These are phyloP conservation scores for Phalaenopsis hybrid DNA, from an alignment of 116 monocot genomes.

Conservation along the genomic window DNA sequence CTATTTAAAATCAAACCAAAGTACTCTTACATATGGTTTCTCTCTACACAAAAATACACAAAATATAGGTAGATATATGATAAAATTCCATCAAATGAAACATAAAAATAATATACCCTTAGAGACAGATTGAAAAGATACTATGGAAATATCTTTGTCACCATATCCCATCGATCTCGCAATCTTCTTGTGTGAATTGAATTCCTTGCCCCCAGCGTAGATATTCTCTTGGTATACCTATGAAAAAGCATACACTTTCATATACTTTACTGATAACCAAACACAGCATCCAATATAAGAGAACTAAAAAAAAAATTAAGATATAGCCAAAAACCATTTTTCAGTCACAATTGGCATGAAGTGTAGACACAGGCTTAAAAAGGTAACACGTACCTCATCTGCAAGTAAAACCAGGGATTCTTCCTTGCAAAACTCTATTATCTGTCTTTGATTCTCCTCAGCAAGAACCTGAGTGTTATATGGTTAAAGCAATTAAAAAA, in stretches of 20 bases:
- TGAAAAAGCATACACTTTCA: not conserved
- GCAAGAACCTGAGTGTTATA: slow-evolving; percentile 62
- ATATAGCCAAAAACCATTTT: not conserved
- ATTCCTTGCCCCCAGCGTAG: slow-evolving; percentile 79
- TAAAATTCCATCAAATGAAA: not conserved
- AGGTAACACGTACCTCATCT: slow-evolving; percentile 56
- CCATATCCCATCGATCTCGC: slow-evolving; percentile 78
- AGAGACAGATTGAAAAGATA: slow-evolving; percentile 93
- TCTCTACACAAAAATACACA: not conserved
- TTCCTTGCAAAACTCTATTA: slow-evolving; percentile 85
- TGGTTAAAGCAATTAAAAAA: not conserved
- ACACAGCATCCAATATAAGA: not conserved
- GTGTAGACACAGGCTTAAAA: not conserved
- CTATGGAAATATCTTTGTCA: slow-evolving; percentile 62
- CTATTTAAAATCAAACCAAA: not conserved
- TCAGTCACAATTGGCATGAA: not conserved
- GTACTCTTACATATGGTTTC: not conserved
- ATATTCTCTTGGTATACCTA: slow-evolving; percentile 97
- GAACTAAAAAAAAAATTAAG: not conserved
- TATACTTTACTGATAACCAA: not conserved
- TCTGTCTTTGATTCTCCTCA: slow-evolving; percentile 73
- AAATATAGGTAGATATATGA: not conserved
- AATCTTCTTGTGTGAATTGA: slow-evolving; percentile 95
- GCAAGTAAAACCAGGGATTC: slow-evolving; percentile 91
- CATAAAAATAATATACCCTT: slow-evolving; percentile 43